Base-by-base conservation (phyloP, 208 protist genomes). In the Acanthamoeba sp. region DNA sequence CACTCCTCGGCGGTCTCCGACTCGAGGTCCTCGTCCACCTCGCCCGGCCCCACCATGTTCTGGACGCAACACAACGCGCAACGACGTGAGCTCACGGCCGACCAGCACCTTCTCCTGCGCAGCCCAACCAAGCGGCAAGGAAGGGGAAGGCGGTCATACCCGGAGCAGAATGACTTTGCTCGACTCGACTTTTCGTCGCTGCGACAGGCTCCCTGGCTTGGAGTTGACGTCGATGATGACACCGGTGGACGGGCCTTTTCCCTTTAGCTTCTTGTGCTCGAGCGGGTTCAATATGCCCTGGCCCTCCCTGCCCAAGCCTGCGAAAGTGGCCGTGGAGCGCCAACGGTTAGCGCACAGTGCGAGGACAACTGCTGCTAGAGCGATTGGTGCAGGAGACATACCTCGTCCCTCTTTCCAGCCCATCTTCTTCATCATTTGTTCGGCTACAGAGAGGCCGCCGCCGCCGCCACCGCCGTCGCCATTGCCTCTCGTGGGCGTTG, bases 31-130 rank as follows among this genome's bases (percentile, higher is more conserved):
- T 95, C 94, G 45, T 95, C 94, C n/a, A 95, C 94, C n/a, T 95
- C 94, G n/a, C 94, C 94, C 52, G 94, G 94, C 0, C 94, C 94
- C 10, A 95, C 94, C 85, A 95, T 94, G 94, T 95, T 95, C 94
- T 95, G n/a, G n/a, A n/a, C n/a, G n/a, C n/a, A n/a, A n/a, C n/a
- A n/a, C n/a, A n/a, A n/a, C n/a, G n/a, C n/a, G 64, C 64, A 22
- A 73, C 64, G 24, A n/a, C 24, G n/a, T n/a, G n/a, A n/a, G n/a
- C n/a, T n/a, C n/a, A n/a, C n/a, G n/a, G n/a, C n/a, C n/a, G n/a
- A n/a, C n/a, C n/a, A n/a, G n/a, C n/a, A n/a, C n/a, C n/a, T n/a
- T n/a, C n/a, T n/a, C n/a, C n/a, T n/a, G n/a, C n/a, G 3, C 48
- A 85, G 48, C 1, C 2, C 2, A 27, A 18, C 52, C 14, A 12